Base-by-base conservation (phyloP, 208 protist species). In the Wallacemonas sp. region DNA sequence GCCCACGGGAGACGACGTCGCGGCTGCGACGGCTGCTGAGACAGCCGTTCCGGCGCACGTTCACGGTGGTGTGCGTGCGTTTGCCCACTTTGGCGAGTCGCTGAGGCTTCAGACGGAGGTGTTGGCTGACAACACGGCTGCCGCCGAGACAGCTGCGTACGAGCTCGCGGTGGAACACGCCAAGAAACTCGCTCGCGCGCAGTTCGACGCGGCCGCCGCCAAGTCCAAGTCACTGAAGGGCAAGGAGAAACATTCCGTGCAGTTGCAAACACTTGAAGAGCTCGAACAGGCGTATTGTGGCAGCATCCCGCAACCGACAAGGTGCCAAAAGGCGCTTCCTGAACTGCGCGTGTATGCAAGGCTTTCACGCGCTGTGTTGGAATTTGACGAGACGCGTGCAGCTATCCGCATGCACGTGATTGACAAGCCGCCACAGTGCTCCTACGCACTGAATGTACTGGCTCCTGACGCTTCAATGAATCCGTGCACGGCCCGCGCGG, bases 101-200 rank as follows among this genome's bases (percentile, higher is more conserved):
- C 41, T 89, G 1, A 64, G 50, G 33, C 70, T 91, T 45, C 68
- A 85, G 38, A 78, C 82, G 30, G 79, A 86, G 36, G 83, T 91
- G 26, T 62, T 79, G 0, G 86, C 80, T 0, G 86, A 91, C 54
- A 91, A 92, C 75, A 66, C 66, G 3, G 41, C 53, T 36, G 89
- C 76, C 1, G 83, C 81, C 9, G 79, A 78, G 39, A 30, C 66
- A 9, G 77, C 59, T 1, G 52, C 72, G 3, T 81, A 91, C 59
- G 63, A 53, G 4, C 26, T 45, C 8, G 83, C 82, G 10, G 69
- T 90, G 9, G 78, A 76, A 22, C 53, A 59, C 9, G 89, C 84
- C 6, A 78, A 76, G 54, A 61, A 70, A 34, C 66, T 75, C 19
- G 89, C 89, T 3, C 67, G 76, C 50, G 66, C 61, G 13, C 83